Base-by-base conservation (phyloP, 2,329 filamentous ascomycete genomes). In the Pseudocercospora fijiensis region DNA sequence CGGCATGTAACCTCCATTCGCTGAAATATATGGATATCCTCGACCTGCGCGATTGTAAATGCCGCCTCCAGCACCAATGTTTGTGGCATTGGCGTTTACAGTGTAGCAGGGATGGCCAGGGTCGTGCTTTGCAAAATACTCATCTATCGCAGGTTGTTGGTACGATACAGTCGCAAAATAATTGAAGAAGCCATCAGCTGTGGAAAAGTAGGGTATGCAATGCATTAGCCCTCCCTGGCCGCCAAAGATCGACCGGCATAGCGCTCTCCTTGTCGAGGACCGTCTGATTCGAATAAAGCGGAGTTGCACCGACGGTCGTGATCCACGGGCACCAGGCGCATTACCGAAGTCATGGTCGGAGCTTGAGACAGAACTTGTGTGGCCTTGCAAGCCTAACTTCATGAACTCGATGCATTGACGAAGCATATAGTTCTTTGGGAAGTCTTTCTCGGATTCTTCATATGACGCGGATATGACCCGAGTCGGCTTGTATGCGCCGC, bases 391-490 rank as follows among this genome's bases (percentile, higher is more conserved):
- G 18, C 79, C 80, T 11, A 83, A 77, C 64, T 83, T 81, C 59
- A 79, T 76, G 69, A 74, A 79, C 37, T 77, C 62, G 30, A 75
- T 75, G 66, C 76, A 78, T 64, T 78, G 76, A 1, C 76, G 71
- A 64, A 80, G 76, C 62, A 82, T 80, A 73, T 87, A 87, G 67
- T 75, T 76, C 5, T 78, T 72, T 0, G 85, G 84, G 24, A 85
- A 76, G 22, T 81, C 80, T 1, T 74, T 74, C 73, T 86, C 84
- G 30, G 79, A 77, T 45, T 81, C 82, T 51, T 82, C 82, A 71
- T 86, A 87, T 4, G 82, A 85, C 67, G 85, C 82, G 33, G 80
- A 82, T 63, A 86, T 79, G 2, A 85, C 83, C 60, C 83, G 82
- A 9, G 83, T 82, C 2, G 82, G 80, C 65, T 79, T 76, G 73